Base-by-base conservation (phyloP, 75 land plant genomes). In the Ceratopteris richardii region DNA sequence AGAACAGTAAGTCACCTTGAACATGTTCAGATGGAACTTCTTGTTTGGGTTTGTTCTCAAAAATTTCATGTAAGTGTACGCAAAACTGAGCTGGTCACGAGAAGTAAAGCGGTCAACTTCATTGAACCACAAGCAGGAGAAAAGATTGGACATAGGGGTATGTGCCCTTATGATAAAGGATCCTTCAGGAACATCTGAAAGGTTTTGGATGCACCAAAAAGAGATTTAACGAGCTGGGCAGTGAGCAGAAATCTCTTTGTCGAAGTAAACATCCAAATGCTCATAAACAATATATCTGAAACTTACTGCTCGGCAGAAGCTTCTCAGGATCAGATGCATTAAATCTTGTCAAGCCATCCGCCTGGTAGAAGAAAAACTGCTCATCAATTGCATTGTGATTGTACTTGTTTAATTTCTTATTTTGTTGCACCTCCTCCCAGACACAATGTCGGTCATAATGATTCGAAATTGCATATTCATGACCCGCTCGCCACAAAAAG, bases 391-490 rank as follows among this genome's bases (percentile, higher is more conserved):
- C 70, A 5, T 88, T 51, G 70, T 95, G 99, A 31, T 84, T 90
- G 57, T 73, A 95, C 77, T 95, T 95, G 65, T 95, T 90, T 47
- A 95, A 68, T 57, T 72, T 78, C 75, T 90, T 95, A 73, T 95
- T 95, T 55, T 90, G 99, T 23, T 61, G 61, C 46, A 95, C 99
- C 66, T 95, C 99, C 53, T 95, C 99, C 96, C 96, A 95, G 28
- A 95, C 91, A 77, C 99, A 95, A 51, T 86, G 96, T n/a, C 99
- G 89, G 66, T 83, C 91, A 72, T 95, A 95, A 64, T 95, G 99
- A 60, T 90, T 95, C 51, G 99, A 95, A 54, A 95, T 95, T 16
- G 99, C 96, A 78, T 86, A 95, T 48, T 95, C 99, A 68, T 77
- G 71, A 26, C 65, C 72, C 13, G 66, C 65, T n/a, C 91, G 75